A percentile compares a stretch with the other conserved stretches of the same genome.
Conservation (phyloP, 2,329 filamentous ascomycete genomes). For the Ophiostoma novo-ulmi region DNA sequence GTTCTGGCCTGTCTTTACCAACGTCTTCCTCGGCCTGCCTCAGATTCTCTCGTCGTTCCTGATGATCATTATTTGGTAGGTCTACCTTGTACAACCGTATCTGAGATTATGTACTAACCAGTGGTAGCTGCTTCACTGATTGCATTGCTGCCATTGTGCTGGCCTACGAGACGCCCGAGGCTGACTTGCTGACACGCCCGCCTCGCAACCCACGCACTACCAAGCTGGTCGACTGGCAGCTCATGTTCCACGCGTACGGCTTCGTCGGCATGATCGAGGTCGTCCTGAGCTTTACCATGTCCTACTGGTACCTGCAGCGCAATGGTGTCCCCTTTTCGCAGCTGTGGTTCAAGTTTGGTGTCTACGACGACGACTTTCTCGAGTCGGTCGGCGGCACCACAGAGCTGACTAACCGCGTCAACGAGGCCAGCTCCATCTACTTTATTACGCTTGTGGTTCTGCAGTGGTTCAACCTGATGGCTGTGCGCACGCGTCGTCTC, state of each 20-base stretch:
- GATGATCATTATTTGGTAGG: constrained; percentile 58
- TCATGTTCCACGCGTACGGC: constrained; percentile 68
- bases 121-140: constrained; percentile 56
- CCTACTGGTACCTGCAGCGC: constrained; percentile 60
- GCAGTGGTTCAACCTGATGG: constrained; percentile 50
- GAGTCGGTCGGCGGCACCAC: constrained; percentile 38
- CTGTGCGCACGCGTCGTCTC: constrained; percentile 47
- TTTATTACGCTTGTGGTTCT: constrained; percentile 51
- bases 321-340: constrained; percentile 57
- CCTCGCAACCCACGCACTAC: constrained; percentile 58
- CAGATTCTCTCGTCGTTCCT: constrained; percentile 61
- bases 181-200: constrained; percentile 64
- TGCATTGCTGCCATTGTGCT: constrained; percentile 67
- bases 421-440: constrained; percentile 48
- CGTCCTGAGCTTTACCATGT: constrained; percentile 58
- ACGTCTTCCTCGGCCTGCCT: constrained; percentile 65
- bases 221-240: constrained; percentile 62
- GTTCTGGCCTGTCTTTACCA: constrained; percentile 71
- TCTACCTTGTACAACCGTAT: neutral
- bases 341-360: neutral
- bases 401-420: constrained; percentile 46
- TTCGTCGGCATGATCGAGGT: constrained; percentile 63
- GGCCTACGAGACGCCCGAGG: constrained; percentile 71
- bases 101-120: constrained; percentile 38
- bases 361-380: constrained; percentile 36